phyloP scores from a whole-genome alignment of 805 yeast genomes.

The Hanseniaspora mollemarum region DNA sequence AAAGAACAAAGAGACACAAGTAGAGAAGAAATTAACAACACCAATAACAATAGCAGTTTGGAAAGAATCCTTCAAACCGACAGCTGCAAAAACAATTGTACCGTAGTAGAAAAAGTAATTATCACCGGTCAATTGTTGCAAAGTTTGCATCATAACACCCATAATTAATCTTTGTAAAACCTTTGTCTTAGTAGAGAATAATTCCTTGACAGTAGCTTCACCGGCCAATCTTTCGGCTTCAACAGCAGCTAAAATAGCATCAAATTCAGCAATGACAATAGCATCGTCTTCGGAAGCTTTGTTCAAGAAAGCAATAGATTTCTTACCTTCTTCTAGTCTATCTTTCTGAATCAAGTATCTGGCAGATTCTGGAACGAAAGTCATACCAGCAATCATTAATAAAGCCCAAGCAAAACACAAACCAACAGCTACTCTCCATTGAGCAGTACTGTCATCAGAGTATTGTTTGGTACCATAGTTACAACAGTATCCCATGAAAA shows the following conservation, averaged over 20 bases:
- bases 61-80: constrained; percentile 39
- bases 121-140: constrained; percentile 56
- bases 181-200: constrained; percentile 59
- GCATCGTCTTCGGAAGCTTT: constrained; percentile 37
- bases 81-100: constrained; percentile 29
- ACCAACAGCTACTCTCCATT: constrained; percentile 61
- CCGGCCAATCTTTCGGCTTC: constrained; percentile 52
- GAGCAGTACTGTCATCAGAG: constrained; percentile 37
- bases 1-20: constrained; percentile 37
- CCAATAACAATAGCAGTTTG: constrained; percentile 47
- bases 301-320: constrained; percentile 44
- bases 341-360: constrained; percentile 43
- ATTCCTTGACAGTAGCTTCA: constrained; percentile 34
- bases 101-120: constrained; percentile 56
- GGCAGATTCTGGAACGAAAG: constrained; percentile 59
- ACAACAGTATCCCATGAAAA: constrained; percentile 57
- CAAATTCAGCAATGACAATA: constrained; percentile 40
- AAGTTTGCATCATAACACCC: constrained; percentile 45
- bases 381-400: constrained; percentile 36
- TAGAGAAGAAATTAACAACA: constrained; percentile 45
- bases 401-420: constrained; percentile 35
- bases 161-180: constrained; percentile 35
- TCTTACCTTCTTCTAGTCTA: constrained; percentile 42
- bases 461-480: constrained; percentile 45
- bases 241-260: constrained; percentile 43